Evolutionary conservation across 2,329 filamentous ascomycete species (phyloP), one percentile per base, ranked within the genome.

Genomic region (Neonectria coccinea): DNA sequence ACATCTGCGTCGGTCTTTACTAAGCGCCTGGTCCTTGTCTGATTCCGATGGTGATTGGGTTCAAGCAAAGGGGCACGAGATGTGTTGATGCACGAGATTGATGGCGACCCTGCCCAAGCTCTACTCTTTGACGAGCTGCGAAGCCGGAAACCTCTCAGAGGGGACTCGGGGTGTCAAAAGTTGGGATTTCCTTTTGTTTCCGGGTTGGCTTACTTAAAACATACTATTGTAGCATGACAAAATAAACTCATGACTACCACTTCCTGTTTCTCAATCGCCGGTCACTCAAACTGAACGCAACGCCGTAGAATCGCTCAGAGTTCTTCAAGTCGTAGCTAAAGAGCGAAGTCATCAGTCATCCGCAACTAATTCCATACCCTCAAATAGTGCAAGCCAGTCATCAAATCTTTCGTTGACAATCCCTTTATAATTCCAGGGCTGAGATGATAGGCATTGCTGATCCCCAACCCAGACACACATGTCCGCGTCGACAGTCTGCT

Each of bases 1-100:
- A 89, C 74, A 88, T 89, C 71, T 83, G 84, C 20, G 83, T 89
- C 50, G 72, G 72, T 52, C 72, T 74, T 29, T 74, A 74, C 71
- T 74, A 73, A 51, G 41, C 47, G 9, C 31, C 48, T 61, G 48
- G 22, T 41, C 22, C 29, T n/a, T 25, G 20, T 47, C 56, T 59
- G n/a, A 36, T 55, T 50, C 52, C 44, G 51, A 59, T 59, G 55
- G 50, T 50, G 48, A 54, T 58, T 62, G 54, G 41, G 33, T 63
- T 45, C 39, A 59, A 64, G 29, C 45, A 39, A 57, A 64, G 67
- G 67, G 59, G 60, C 36, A 55, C 12, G 55, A 57, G 56, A 52
- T 62, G 52, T 59, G 52, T 59, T 65, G 57, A 54, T 57, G 56
- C 36, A 54, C 39, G 44, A 54, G 45, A 55, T 31, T 52, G 53